These are phyloP conservation scores for Saccharomyces pastorianus DNA, from an alignment of 1,139 yeast genomes.

Conservation along the genomic window DNA sequence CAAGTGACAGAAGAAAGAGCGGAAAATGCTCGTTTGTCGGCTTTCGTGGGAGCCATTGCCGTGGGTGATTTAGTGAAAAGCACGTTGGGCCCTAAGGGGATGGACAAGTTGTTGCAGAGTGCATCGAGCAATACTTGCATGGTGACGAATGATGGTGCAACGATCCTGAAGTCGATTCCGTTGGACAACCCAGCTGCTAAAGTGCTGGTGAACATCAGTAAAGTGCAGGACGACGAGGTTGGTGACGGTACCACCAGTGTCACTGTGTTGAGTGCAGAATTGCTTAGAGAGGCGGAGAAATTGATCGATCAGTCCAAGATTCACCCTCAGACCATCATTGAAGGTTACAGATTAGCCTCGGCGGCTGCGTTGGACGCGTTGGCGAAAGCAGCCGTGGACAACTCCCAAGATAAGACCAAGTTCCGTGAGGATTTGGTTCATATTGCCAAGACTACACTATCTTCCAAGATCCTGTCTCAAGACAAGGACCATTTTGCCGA, in stretches of 20 bases:
- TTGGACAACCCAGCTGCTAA: slow-evolving; percentile 98
- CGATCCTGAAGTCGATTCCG: slow-evolving; percentile 88
- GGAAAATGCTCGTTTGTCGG: slow-evolving; percentile 93
- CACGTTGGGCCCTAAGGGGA: slow-evolving; percentile 95
- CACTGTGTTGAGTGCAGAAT: slow-evolving; percentile 84
- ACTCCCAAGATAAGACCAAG: slow-evolving; percentile 49
- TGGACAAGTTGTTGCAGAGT: slow-evolving; percentile 90
- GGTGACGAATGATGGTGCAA: slow-evolving; percentile 97
- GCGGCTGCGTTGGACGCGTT: slow-evolving; percentile 76
- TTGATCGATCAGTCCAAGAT: slow-evolving; percentile 80
- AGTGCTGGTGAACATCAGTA: slow-evolving; percentile 88
- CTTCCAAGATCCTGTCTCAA: slow-evolving; percentile 89
- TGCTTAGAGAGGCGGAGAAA: slow-evolving; percentile 90
- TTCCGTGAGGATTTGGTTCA: slow-evolving; percentile 73
- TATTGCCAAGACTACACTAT: slow-evolving; percentile 88
- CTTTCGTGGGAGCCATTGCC: slow-evolving; percentile 97
- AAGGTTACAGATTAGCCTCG: slow-evolving; percentile 87
- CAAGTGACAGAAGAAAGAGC: slow-evolving; percentile 97
- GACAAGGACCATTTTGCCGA: slow-evolving; percentile 84
- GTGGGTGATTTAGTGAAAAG: slow-evolving; percentile 96
- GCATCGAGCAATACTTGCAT: slow-evolving; percentile 69
- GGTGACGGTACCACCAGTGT: slow-evolving; percentile 99
- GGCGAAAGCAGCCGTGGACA: slow-evolving; percentile 68
- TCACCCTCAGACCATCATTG: slow-evolving; percentile 96
- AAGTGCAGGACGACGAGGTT: slow-evolving; percentile 89